Base-by-base conservation (phyloP, 805 yeast species). In the Candida pini region DNA sequence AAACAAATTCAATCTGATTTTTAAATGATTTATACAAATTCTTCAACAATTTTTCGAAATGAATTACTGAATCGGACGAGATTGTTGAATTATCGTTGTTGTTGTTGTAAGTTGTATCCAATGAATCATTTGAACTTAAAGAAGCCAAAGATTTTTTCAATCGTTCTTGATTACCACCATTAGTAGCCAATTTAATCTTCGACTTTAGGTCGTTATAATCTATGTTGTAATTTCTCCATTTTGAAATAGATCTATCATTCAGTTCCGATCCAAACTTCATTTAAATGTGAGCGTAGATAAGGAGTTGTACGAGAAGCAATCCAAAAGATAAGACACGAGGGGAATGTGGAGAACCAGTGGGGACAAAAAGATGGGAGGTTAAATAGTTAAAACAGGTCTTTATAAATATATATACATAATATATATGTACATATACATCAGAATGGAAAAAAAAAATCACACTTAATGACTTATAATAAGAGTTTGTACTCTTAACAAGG, bases 221-320 rank as follows among this genome's bases (percentile, higher is more conserved):
- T 26, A 89, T 68, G 56, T 89, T 87, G 59, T 85, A 81, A 41
- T 75, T 73, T 48, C 73, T 73, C 97, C 97, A 89, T 62, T 85
- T 92, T 2, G 89, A 87, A 17, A 87, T 82, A 9, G 95, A 82
- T 47, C 86, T 69, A 44, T 74, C 77, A 34, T 72, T 65, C 16
- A 89, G 68, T 50, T 82, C 88, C 27, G 75, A 68, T 33, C 96
- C 96, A 58, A 88, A 89, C 61, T 87, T 90, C 97, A 89, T 89
- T n/a, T n/a, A n/a, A n/a, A n/a, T n/a, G n/a, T n/a, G n/a, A n/a
- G n/a, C n/a, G n/a, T n/a, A n/a, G n/a, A n/a, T n/a, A n/a, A n/a
- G n/a, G n/a, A n/a, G n/a, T n/a, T n/a, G n/a, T n/a, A n/a, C n/a
- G n/a, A n/a, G n/a, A n/a, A n/a, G n/a, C n/a, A n/a, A n/a, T n/a